phyloP scores from a whole-genome alignment of 306 rosid genomes.

The Sechiopsis laciniata region DNA sequence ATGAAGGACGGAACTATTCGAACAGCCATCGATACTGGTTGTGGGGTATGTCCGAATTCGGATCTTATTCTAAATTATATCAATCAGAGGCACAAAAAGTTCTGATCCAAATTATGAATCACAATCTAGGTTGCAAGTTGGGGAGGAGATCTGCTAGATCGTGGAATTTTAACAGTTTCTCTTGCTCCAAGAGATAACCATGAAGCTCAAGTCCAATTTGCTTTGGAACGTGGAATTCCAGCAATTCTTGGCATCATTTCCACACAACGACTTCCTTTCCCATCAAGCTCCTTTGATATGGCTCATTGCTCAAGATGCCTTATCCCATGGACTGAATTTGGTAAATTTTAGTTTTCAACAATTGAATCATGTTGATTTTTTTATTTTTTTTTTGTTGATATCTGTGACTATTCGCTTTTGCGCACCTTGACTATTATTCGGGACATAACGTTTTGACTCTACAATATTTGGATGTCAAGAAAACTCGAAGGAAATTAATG shows the following conservation, averaged over 20 bases:
- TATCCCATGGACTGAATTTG: conserved; percentile 98
- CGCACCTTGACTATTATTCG: too few relatives aligned
- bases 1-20: conserved; percentile 86
- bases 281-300: conserved; percentile 91
- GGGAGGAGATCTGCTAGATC: conserved; percentile 97
- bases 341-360: conserved; percentile 34
- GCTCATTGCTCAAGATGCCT: conserved; percentile 99
- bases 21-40: conserved; percentile 96
- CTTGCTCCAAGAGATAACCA: conserved; percentile 99
- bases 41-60: conserved; percentile 72
- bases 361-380: neutral
- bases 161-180: conserved; percentile 79
- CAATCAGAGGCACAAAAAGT: neutral
- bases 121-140: conserved; percentile 88
- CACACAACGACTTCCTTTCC: conserved; percentile 91
- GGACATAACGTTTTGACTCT: too few relatives aligned
- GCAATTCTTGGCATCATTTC: conserved; percentile 96
- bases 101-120: conserved; percentile 22
- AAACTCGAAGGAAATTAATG: too few relatives aligned
- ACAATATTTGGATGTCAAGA: too few relatives aligned
- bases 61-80: neutral
- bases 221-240: conserved; percentile 96
- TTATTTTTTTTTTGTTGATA: too few relatives aligned
- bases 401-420: too few relatives aligned
- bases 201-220: conserved; percentile 99